A percentile compares a stretch with the other conserved stretches of the same genome.
Conservation (phyloP, 1,284 basidiomycete genomes). For the Cystobasidium sp. region DNA sequence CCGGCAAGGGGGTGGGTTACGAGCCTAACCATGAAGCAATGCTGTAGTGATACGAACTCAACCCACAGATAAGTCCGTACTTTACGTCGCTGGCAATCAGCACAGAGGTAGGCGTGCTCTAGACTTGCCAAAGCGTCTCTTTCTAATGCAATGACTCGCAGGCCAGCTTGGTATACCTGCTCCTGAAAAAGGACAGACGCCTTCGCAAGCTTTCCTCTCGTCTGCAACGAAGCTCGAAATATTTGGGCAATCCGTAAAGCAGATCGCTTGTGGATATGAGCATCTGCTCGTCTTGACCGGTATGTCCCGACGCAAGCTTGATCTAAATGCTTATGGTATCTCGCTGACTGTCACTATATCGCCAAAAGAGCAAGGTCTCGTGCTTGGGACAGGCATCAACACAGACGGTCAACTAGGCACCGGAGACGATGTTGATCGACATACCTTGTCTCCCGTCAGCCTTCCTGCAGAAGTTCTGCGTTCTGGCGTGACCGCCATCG, state of each 20-base stretch:
- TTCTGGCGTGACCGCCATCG: conserved; percentile 43
- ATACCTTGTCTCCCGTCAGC: conserved; percentile 36
- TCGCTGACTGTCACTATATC: background rate
- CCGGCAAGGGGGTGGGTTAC: conserved; percentile 26
- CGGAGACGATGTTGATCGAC: conserved; percentile 43
- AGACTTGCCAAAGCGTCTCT: background rate
- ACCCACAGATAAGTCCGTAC: conserved; percentile 21
- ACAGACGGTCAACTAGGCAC: conserved; percentile 52
- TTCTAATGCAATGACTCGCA: background rate
- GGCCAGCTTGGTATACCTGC: conserved; percentile 39
- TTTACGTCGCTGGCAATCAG: conserved; percentile 36
- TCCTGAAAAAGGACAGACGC: conserved; percentile 40
- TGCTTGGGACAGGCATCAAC: conserved; percentile 51
- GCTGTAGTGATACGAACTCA: background rate
- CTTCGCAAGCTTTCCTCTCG: conserved; percentile 45
- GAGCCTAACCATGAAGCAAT: background rate
- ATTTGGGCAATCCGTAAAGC: conserved; percentile 36
- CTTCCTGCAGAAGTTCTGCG: conserved; percentile 39
- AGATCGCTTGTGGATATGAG: conserved; percentile 49
- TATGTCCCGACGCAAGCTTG: background rate
- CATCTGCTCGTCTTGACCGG: conserved; percentile 50
- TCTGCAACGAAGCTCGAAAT: conserved; percentile 39
- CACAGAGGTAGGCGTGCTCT: conserved; percentile 1
- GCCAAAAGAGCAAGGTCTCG: conserved; percentile 45
- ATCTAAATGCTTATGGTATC: background rate